A percentile compares a stretch with the other conserved stretches of the same genome.
These are phyloP conservation scores for Anthracocystis setariae DNA, from an alignment of 1,284 basidiomycete species.

Conservation along the genomic window DNA sequence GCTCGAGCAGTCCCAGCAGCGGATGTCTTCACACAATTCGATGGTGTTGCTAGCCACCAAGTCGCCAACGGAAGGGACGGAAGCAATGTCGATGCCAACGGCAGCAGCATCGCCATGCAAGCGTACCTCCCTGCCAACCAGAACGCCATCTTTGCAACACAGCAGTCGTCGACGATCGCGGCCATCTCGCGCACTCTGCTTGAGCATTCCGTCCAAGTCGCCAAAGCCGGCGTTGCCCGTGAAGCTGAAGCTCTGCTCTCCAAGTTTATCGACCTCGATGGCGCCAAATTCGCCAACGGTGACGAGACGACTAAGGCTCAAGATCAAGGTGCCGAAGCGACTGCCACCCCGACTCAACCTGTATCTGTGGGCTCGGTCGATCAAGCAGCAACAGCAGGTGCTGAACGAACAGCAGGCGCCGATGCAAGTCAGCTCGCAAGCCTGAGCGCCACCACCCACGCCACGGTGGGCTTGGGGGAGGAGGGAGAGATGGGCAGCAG, in stretches of 20 bases:
- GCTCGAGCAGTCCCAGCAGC: slow-evolving; percentile 61
- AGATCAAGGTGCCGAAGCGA: slow-evolving; percentile 45
- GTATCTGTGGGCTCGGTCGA: slow-evolving; percentile 42
- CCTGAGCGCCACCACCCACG: slow-evolving; percentile 24
- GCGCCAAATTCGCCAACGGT: slow-evolving; percentile 38
- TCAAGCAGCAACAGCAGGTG: slow-evolving; percentile 31
- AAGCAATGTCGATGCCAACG: slow-evolving; percentile 49
- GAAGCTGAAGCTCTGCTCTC: slow-evolving; percentile 55
- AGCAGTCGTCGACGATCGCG: slow-evolving; percentile 42
- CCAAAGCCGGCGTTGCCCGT: slow-evolving; percentile 42
- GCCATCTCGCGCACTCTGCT: slow-evolving; percentile 25
- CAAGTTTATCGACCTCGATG: slow-evolving; percentile 48
- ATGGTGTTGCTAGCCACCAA: slow-evolving; percentile 23
- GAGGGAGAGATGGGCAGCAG: slow-evolving; percentile 20
- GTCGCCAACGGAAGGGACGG: slow-evolving; percentile 21
- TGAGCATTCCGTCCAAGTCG: slow-evolving; percentile 36
- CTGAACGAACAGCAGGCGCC: slow-evolving; percentile 38
- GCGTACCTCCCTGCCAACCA: slow-evolving; percentile 30
- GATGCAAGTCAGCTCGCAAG: slow-evolving; percentile 38
- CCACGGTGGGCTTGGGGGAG: slow-evolving; percentile 12
- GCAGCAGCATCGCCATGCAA: slow-evolving; percentile 58
- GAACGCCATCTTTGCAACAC: slow-evolving; percentile 25
- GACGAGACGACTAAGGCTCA: slow-evolving; percentile 46
- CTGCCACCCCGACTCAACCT: slow-evolving; percentile 42
- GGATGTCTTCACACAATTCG: slow-evolving; percentile 52